Evolutionary conservation across 2,329 filamentous ascomycete genomes (phyloP).

Genomic region (Monilinia aucupariae): DNA sequence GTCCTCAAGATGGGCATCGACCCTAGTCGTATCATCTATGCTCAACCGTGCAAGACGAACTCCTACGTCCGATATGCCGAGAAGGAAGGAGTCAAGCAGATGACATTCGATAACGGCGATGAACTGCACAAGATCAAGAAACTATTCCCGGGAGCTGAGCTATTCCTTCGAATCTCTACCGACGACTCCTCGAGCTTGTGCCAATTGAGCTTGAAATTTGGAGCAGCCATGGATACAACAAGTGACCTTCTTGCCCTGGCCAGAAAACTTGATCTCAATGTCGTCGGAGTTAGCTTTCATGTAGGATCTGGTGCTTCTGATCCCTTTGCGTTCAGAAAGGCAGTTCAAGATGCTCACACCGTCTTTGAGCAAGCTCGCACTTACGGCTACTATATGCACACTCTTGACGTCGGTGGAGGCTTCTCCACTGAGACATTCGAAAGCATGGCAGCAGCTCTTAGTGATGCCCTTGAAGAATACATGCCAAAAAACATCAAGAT

Average conservation of each 20-base stretch:
- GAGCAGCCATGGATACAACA: conserved; percentile 79
- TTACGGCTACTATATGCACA: conserved; percentile 75
- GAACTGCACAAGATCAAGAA: conserved; percentile 97
- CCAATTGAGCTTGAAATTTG: conserved; percentile 95
- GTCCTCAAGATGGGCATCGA: conserved; percentile 77
- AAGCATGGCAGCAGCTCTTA: conserved; percentile 75
- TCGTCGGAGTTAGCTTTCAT: conserved; percentile 96
- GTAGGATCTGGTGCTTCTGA: conserved; percentile 95
- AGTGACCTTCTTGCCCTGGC: conserved; percentile 73
- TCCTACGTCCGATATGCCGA: conserved; percentile 92
- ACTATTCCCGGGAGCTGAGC: conserved; percentile 80
- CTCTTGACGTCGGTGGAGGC: conserved; percentile 88
- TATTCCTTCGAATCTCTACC: conserved; percentile 90
- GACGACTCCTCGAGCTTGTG: conserved; percentile 94
- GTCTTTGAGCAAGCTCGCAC: conserved; percentile 81
- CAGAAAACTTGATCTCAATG: conserved; percentile 75
- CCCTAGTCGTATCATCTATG: conserved; percentile 92
- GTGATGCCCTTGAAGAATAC: conserved; percentile 75
- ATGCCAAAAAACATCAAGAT: conserved; percentile 75
- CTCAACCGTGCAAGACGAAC: conserved; percentile 99
- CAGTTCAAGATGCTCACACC: conserved; percentile 78
- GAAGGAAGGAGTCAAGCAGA: conserved; percentile 81
- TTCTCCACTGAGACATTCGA: conserved; percentile 92
- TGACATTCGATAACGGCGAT: conserved; percentile 98
- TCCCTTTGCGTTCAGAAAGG: conserved; percentile 83